Base-by-base conservation (phyloP, 345 rosid species). In the Linum trigynum region DNA sequence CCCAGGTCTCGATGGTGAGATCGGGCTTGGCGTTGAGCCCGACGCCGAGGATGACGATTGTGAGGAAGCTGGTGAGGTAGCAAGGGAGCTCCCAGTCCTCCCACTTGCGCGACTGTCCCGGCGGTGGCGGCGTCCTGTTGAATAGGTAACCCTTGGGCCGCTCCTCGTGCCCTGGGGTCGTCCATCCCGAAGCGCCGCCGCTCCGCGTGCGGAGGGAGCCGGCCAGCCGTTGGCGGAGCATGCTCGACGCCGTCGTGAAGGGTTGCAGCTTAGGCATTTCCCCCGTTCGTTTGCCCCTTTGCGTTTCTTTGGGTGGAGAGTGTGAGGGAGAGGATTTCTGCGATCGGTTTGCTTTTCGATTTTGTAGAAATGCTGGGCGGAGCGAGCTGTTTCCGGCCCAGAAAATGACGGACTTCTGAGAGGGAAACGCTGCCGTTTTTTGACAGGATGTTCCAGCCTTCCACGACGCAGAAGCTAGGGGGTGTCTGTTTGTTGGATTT, bases 71-170 rank as follows among this genome's bases (percentile, higher is more conserved):
- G 7, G 97, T 88, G 81, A 94, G 63, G 82, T 94, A 94, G 86
- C 97, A 90, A 32, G 99, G 99, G 1, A 92, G 88, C 88, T 92
- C 97, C 98, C 98, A 92, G 67, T 92, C 98, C 71, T 92, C 98
- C 97, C 97, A 94, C 58, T 88, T 84, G 16, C 99, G 91, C 2
- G 92, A 71, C 69, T 90, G 91, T 38, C 96, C 99, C 3, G 91
- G 82, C 42, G 95, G 79, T 5, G 75, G 80, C 4, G 97, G 97
- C 5, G 85, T 69, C 37, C 96, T 79, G 74, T 88, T 94, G 79
- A 94, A 80, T 58, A 86, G 81, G 82, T 88, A 87, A 3, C 99
- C 99, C 66, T 90, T 94, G 12, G 99, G 96, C 7, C 70, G 83
- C 69, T 90, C 99, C 77, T 94, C 92, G 72, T 94, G 97, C 16